phyloP scores from a whole-genome alignment of 1,139 yeast genomes.

The Suhomyces yuchorum region DNA sequence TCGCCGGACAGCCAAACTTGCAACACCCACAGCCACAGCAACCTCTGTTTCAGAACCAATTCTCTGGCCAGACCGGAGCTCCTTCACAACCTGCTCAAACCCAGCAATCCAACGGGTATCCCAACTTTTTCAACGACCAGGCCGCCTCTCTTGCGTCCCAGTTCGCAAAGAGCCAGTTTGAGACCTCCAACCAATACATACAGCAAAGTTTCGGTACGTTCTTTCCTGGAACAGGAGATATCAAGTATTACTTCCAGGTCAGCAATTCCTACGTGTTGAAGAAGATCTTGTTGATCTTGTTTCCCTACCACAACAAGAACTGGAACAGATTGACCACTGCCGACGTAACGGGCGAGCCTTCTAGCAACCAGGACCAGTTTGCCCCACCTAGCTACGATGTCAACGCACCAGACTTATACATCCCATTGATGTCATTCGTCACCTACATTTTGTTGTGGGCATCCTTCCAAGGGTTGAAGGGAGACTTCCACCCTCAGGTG shows the following conservation, averaged over 20 bases:
- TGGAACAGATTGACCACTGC: slow-evolving; percentile 65
- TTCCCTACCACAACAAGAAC: slow-evolving; percentile 84
- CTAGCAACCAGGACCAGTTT: slow-evolving; percentile 39
- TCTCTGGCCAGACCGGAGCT: slow-evolving; percentile 15
- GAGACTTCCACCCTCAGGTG: slow-evolving; percentile 90
- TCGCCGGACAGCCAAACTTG: slow-evolving; percentile 20
- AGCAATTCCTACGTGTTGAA: slow-evolving; percentile 82
- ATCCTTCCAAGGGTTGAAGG: slow-evolving; percentile 80
- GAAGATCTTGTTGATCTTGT: slow-evolving; percentile 71
- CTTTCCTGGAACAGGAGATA: slow-evolving; percentile 53
- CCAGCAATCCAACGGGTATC: slow-evolving; percentile 20
- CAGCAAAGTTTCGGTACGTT: slow-evolving; percentile 67
- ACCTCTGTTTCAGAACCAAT: slow-evolving; percentile 16
- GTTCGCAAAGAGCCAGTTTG: slow-evolving; percentile 83
- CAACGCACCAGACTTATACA: slow-evolving; percentile 95
- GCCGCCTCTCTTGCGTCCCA: slow-evolving; percentile 85
- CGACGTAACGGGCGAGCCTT: slow-evolving; percentile 36
- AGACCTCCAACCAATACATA: slow-evolving; percentile 68
- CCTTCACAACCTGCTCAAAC: slow-evolving; percentile 18
- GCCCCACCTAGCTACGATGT: slow-evolving; percentile 80
- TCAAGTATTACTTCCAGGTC: slow-evolving; percentile 87
- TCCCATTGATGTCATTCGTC: slow-evolving; percentile 90
- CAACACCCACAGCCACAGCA: slow-evolving; percentile 44
- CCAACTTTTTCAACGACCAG: slow-evolving; percentile 70
- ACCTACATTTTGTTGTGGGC: slow-evolving; percentile 89